These are phyloP conservation scores for Pleodorina starrii DNA, from an alignment of 139 green algal species.

Conservation along the genomic window DNA sequence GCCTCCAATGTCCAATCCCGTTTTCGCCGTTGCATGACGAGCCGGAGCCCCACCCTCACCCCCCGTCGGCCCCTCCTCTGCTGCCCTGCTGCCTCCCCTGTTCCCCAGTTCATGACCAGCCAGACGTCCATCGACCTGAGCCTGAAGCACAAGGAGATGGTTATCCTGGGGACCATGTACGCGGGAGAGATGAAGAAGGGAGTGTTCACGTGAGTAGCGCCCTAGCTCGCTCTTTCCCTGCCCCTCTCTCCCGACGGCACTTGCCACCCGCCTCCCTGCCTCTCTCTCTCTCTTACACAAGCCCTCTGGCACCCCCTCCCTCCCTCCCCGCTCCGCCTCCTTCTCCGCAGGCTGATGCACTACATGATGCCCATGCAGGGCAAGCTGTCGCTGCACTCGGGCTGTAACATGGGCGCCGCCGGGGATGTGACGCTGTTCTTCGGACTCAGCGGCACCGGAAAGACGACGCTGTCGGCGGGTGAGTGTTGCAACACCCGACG, in stretches of 20 bases:
- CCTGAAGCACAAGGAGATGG: constrained; percentile 84
- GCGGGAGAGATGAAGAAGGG: constrained; percentile 97
- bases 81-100: not conserved
- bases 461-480: constrained; percentile 81
- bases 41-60: too few relatives aligned
- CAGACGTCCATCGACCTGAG: constrained; percentile 90
- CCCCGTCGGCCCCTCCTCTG: not conserved
- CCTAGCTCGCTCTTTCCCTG: not conserved
- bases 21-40: too few relatives aligned
- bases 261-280: not conserved
- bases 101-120: constrained; percentile 88
- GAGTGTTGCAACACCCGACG: not conserved
- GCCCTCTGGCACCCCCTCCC: too few relatives aligned
- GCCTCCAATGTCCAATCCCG: too few relatives aligned
- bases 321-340: not conserved
- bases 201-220: constrained; percentile 70
- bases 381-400: constrained; percentile 92
- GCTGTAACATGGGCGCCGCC: constrained; percentile 86
- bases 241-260: not conserved
- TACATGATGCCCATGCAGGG: constrained; percentile 91
- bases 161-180: constrained; percentile 92
- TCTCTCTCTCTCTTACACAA: not conserved
- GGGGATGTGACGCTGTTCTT: constrained; percentile 91
- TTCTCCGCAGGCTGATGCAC: constrained; percentile 85
- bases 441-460: constrained; percentile 87